Evolutionary conservation across 495 filamentous ascomycete species (phyloP).

Genomic region (Penicillium lagena): DNA sequence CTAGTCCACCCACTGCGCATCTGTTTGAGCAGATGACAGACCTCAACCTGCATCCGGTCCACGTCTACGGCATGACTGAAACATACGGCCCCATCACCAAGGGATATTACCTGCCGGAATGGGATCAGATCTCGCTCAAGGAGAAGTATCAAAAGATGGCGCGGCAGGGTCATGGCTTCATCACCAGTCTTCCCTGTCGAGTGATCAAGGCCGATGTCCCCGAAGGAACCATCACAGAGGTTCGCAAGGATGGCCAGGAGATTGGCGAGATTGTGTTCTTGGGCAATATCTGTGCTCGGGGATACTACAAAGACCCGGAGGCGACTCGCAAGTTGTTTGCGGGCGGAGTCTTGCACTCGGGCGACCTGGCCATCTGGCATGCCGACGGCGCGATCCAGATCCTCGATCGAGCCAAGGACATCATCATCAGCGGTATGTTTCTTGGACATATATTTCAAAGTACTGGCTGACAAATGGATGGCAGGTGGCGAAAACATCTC

Average conservation of each 20-base stretch:
- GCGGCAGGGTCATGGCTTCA: slow-evolving; percentile 86
- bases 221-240: slow-evolving; percentile 65
- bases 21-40: slow-evolving; percentile 88
- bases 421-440: slow-evolving; percentile 89
- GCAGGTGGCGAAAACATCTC: slow-evolving; percentile 95
- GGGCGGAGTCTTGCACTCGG: slow-evolving; percentile 81
- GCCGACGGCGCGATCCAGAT: slow-evolving; percentile 87
- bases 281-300: slow-evolving; percentile 88
- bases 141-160: slow-evolving; percentile 86
- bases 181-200: slow-evolving; percentile 74
- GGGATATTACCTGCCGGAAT: slow-evolving; percentile 77
- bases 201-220: slow-evolving; percentile 73
- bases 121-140: slow-evolving; percentile 61
- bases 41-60: slow-evolving; percentile 84
- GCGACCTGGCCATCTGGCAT: slow-evolving; percentile 90
- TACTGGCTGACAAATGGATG: slow-evolving; percentile 3
- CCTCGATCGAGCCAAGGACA: slow-evolving; percentile 90
- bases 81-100: slow-evolving; percentile 96
- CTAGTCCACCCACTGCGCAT: slow-evolving; percentile 79
- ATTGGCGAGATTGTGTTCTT: slow-evolving; percentile 89
- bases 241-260: slow-evolving; percentile 73
- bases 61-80: slow-evolving; percentile 93
- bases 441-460: neutral
- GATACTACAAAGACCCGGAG: slow-evolving; percentile 84
- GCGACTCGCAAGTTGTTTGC: slow-evolving; percentile 85